Conservation (phyloP, 1,139 yeast species). For the Meyerozyma elateridarum region DNA sequence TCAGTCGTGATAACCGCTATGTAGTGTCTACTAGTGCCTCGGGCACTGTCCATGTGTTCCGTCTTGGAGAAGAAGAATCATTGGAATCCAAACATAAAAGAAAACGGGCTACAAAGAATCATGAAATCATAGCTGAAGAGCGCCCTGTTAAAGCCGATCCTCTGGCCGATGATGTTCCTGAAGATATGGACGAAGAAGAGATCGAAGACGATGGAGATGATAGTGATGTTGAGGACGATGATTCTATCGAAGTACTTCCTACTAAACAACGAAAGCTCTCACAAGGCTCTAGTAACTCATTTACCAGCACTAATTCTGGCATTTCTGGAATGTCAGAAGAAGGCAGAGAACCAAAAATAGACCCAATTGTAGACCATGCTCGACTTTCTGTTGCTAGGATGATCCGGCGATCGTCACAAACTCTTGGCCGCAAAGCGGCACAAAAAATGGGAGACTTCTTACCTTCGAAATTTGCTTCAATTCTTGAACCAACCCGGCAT, state of each 20-base stretch:
- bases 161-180: constrained; percentile 33
- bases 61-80: constrained; percentile 60
- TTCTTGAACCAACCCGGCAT: constrained; percentile 87
- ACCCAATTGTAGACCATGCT: constrained; percentile 67
- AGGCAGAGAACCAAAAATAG: constrained; percentile 26
- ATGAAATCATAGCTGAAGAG: constrained; percentile 31
- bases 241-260: constrained; percentile 19
- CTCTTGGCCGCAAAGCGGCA: constrained; percentile 71
- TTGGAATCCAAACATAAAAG: constrained; percentile 38
- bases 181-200: constrained; percentile 14
- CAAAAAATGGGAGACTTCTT: constrained; percentile 84
- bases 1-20: constrained; percentile 69
- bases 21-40: constrained; percentile 86
- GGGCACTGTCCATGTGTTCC: constrained; percentile 88
- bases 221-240: constrained; percentile 4
- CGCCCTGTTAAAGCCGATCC: constrained; percentile 1
- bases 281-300: constrained; percentile 38
- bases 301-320: constrained; percentile 32
- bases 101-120: constrained; percentile 20
- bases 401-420: constrained; percentile 48
- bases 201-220: constrained; percentile 7
- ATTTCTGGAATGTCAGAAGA: constrained; percentile 26
- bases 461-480: constrained; percentile 79
- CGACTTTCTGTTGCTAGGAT: constrained; percentile 59
- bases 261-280: constrained; percentile 36